Evolutionary conservation across 371 early-diverging fungal genomes (phyloP).

Genomic region (Saksenaea oblongispora): DNA sequence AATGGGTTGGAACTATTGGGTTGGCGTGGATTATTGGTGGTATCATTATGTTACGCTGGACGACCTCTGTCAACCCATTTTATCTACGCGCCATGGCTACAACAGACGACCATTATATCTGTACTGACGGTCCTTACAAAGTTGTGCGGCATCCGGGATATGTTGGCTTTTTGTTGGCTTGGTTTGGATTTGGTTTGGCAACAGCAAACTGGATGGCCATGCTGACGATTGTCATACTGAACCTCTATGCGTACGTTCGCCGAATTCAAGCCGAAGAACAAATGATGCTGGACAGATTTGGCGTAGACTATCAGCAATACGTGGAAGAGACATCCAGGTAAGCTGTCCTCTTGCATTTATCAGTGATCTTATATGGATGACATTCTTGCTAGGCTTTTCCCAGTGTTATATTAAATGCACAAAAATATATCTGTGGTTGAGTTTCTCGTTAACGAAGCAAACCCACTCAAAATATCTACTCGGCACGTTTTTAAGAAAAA

Average conservation of each 20-base stretch:
- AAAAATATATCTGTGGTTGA: background rate
- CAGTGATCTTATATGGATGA: background rate
- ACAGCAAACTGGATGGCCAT: constrained; percentile 26
- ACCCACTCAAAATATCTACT: no score
- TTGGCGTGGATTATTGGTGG: constrained; percentile 27
- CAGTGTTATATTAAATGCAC: background rate
- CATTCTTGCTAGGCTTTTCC: background rate
- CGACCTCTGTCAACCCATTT: constrained; percentile 35
- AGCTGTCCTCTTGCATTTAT: background rate
- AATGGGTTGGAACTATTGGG: constrained; percentile 26
- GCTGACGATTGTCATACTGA: constrained; percentile 15
- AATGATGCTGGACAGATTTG: constrained; percentile 46
- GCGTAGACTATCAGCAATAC: constrained; percentile 49
- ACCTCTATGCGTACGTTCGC: constrained; percentile 23
- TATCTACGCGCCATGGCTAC: constrained; percentile 40
- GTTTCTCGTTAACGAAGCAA: no score
- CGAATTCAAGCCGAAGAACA: constrained; percentile 39
- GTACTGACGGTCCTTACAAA: constrained; percentile 44
- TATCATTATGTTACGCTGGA: constrained; percentile 31
- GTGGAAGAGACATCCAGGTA: constrained; percentile 40
- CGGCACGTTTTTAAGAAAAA: no score
- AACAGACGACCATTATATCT: constrained; percentile 44
- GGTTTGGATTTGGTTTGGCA: constrained; percentile 42
- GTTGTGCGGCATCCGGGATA: constrained; percentile 45
- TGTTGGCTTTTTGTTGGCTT: constrained; percentile 34